phyloP scores from a whole-genome alignment of 2,329 filamentous ascomycete species.

The Diaporthe eres region DNA sequence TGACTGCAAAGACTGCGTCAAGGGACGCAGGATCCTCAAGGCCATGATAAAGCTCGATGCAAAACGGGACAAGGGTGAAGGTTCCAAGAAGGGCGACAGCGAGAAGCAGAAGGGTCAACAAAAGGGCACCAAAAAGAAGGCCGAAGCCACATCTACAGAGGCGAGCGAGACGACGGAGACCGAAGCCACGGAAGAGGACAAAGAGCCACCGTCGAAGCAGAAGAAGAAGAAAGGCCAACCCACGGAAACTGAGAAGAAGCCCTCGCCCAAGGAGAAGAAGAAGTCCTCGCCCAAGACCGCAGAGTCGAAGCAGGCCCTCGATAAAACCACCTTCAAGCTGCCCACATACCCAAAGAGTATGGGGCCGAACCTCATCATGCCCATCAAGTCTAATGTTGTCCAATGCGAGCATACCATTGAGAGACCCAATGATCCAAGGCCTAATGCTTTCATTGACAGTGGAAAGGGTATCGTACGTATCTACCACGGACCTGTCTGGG shows the following conservation, averaged over 20 bases:
- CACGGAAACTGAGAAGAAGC: slow-evolving; percentile 36
- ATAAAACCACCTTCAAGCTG: slow-evolving; percentile 34
- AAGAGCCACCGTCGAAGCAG: slow-evolving; percentile 43
- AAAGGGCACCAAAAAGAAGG: slow-evolving; percentile 42
- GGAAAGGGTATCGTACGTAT: slow-evolving; percentile 66
- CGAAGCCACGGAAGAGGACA: slow-evolving; percentile 35
- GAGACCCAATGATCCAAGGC: slow-evolving; percentile 64
- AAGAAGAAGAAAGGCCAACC: slow-evolving; percentile 30
- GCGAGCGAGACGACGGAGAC: slow-evolving; percentile 33
- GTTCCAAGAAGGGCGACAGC: slow-evolving; percentile 4
- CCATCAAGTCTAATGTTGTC: slow-evolving; percentile 63
- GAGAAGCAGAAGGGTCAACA: slow-evolving; percentile 42
- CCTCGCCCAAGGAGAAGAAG: slow-evolving; percentile 12
- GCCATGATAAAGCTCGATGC: slow-evolving; percentile 37
- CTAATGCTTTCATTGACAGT: slow-evolving; percentile 72
- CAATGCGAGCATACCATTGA: slow-evolving; percentile 71
- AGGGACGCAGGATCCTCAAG: slow-evolving; percentile 47
- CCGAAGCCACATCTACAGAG: slow-evolving; percentile 29
- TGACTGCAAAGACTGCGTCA: slow-evolving; percentile 51
- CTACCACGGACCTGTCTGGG: slow-evolving; percentile 70
- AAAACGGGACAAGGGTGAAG: slow-evolving; percentile 9
- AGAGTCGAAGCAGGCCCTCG: slow-evolving; percentile 40
- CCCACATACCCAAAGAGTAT: slow-evolving; percentile 41
- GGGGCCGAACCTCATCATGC: slow-evolving; percentile 62
- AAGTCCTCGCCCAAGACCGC: slow-evolving; percentile 33